Base-by-base conservation (phyloP, 2,329 filamentous ascomycete species). In the Ophiocordyceps camponoti-floridani region DNA sequence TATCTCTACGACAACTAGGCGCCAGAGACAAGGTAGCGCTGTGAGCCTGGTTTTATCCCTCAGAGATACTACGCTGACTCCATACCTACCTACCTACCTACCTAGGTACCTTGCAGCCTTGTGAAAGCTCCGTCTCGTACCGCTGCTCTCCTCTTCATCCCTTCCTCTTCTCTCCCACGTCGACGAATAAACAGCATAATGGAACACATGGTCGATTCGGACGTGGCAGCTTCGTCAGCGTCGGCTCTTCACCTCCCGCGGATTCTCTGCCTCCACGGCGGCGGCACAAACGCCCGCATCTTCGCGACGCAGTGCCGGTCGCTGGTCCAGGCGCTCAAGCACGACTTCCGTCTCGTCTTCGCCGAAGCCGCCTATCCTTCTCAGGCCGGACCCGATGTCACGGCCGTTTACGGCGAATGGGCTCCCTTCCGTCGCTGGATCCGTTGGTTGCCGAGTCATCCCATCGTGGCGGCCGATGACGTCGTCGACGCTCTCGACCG, bases 261-360 rank as follows among this genome's bases (percentile, higher is more conserved):
- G 47, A 76, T 88, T 51, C 77, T 88, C 52, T 87, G 82, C 61
- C 75, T 88, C n/a, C 83, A 88, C 59, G 83, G 83, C 56, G 83
- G 82, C 53, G 83, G 83, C 48, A 77, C 79, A 50, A 86, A 82
- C 54, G 77, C 71, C n/a, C 56, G 68, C 38, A 75, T 86, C 57
- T 87, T 87, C 64, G 65, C 70, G 48, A 58, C 71, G 11, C 83
- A 88, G 62, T 75, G 77, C 51, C 81, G 83, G 49, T 64, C 64
- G 49, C 52, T 74, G 45, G 57, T 61, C 43, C 50, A 56, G 28
- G 58, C 55, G 26, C 70, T 86, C 0, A 56, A 62, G 41, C 58
- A 68, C 7, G 60, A 69, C 41, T 85, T 86, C 58, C 77, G 83
- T 38, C 70, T 87, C 50, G 76, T 82, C 54, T 89, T 82, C 62